These are phyloP conservation scores for Phlebiopsis flavidoalba DNA, from an alignment of 768 basidiomycete genomes.

Conservation along the genomic window DNA sequence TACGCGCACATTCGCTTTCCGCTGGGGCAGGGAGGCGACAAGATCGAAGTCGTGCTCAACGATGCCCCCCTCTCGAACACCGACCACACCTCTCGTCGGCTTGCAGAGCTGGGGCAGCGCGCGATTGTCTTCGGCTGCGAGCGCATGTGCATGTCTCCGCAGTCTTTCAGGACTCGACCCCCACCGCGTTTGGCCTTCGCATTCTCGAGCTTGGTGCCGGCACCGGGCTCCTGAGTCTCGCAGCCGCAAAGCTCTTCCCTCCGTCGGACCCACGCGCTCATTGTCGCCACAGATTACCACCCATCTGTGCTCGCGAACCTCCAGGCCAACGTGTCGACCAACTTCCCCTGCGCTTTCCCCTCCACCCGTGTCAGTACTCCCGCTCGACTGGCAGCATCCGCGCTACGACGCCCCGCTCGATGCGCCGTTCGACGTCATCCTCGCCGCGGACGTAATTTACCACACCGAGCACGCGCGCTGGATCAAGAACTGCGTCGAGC, in stretches of 20 bases:
- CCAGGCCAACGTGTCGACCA: constrained; percentile 48
- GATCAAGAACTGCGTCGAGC: constrained; percentile 60
- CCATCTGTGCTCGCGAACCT: constrained; percentile 72
- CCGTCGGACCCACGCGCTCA: constrained; percentile 15
- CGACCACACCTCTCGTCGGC: constrained; percentile 76
- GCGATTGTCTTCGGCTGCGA: constrained; percentile 66
- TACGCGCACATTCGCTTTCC: constrained; percentile 51
- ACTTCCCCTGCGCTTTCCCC: constrained; percentile 30
- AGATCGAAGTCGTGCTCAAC: constrained; percentile 53
- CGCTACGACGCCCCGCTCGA: constrained; percentile 27
- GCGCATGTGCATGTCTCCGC: constrained; percentile 47
- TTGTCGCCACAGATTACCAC: constrained; percentile 78
- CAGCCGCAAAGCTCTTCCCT: constrained; percentile 41
- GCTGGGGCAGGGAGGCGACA: constrained; percentile 1
- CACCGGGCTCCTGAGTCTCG: constrained; percentile 78
- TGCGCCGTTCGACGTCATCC: constrained; percentile 57
- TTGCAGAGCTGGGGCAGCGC: constrained; percentile 78
- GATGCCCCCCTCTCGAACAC: constrained; percentile 59
- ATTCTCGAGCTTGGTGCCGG: constrained; percentile 84
- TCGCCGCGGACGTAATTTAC: constrained; percentile 81
- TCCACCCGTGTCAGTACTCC: constrained; percentile 35
- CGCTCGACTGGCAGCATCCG: constrained; percentile 65
- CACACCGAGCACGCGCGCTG: constrained; percentile 62
- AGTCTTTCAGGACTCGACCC: constrained; percentile 27
- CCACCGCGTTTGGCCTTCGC: neutral